phyloP scores from a whole-genome alignment of 2,329 filamentous ascomycete genomes.

The Diaporthe amygdali region DNA sequence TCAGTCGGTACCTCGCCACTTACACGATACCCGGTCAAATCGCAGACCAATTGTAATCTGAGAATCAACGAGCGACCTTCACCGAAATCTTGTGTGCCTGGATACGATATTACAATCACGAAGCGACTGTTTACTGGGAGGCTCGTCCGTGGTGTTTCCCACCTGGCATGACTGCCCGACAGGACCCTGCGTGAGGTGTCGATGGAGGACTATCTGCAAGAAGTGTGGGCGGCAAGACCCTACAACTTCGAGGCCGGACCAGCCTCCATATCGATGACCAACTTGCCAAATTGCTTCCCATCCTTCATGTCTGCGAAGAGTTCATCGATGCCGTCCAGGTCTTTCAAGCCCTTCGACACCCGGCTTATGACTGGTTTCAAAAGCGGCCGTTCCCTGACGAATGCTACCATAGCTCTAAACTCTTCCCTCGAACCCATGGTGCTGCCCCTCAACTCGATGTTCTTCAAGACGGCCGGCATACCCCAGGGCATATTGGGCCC shows the following conservation, averaged over 20 bases:
- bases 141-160: neutral
- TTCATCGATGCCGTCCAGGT: conserved; percentile 78
- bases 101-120: neutral
- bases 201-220: neutral
- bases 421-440: conserved; percentile 93
- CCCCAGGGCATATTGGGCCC: conserved; percentile 84
- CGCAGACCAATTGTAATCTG: conserved; percentile 23
- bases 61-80: neutral
- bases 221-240: neutral
- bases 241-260: conserved; percentile 31
- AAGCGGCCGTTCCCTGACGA: conserved; percentile 76
- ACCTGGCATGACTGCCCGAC: neutral
- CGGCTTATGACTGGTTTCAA: conserved; percentile 75
- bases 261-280: conserved; percentile 73
- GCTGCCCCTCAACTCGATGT: conserved; percentile 83
- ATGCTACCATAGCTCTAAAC: conserved; percentile 88
- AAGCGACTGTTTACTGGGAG: too few species aligned
- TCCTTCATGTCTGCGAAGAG: conserved; percentile 89
- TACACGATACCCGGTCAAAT: conserved; percentile 25
- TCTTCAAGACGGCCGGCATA: conserved; percentile 84
- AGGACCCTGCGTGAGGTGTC: neutral
- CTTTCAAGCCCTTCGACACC: conserved; percentile 73
- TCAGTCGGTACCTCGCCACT: conserved; percentile 1
- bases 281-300: conserved; percentile 88
- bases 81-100: neutral